Base-by-base conservation (phyloP, 2,329 filamentous ascomycete genomes). In the Alternaria postmessia region DNA sequence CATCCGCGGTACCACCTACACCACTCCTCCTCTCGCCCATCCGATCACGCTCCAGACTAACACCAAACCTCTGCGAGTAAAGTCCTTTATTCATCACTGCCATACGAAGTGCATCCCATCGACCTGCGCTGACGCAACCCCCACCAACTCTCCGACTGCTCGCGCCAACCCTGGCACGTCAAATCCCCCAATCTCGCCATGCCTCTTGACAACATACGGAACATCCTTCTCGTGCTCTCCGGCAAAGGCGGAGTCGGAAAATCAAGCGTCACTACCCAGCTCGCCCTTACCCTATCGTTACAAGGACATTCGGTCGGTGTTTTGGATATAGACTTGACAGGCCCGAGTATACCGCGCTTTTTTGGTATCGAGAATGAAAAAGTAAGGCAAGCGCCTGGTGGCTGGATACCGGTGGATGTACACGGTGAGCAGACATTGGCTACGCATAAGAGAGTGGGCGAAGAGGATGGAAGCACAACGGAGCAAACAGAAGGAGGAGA, bases 171-270 rank as follows among this genome's bases (percentile, higher is more conserved):
- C 14, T 18, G 20, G 30, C 32, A 7, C 11, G 6, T 20, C 32
- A 54, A n/a, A 6, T n/a, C 20, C 26, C n/a, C 4, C 24, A 12
- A 46, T 20, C n/a, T 55, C 59, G 79, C 68, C 30, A 91, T 91
- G 88, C 90, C 88, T 62, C 83, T 91, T 28, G 79, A 86, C 54
- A 89, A 89, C 69, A 86, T 94, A 72, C 90, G 92, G 72, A 89
- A 94, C 75, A 90, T 95, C 64, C 84, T 93, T 66, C 86, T 95
- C 69, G 91, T 92, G 64, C 90, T 99, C 48, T 98, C 95, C 12
- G 95, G 95, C 71, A 99, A 99, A 86, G 95, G 95, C 74, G 95
- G 95, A 70, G 95, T 99, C 20, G 95, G 95, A 59, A 99, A 99
- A 84, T 98, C 94, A 43, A 97, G 93, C 53, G 89, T 97, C n/a